Evolutionary conservation across 2,329 filamentous ascomycete genomes (phyloP), one percentile per base, ranked within the genome.

Genomic region (Tolypocladium inflatum): DNA sequence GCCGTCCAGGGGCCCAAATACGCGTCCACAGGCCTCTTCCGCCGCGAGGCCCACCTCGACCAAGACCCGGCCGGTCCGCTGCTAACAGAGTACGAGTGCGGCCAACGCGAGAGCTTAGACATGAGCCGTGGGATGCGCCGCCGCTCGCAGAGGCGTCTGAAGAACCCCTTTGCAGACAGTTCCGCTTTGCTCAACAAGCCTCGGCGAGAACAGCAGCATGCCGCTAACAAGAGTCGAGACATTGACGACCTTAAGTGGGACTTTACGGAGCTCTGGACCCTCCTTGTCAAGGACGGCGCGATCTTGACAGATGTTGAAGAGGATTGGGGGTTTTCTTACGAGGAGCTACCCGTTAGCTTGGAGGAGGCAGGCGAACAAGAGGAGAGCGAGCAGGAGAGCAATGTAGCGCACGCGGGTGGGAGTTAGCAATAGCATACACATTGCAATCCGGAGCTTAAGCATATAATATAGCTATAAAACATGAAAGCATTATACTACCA

Each of bases 1-100:
- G 80, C 76, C 6, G 74, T 85, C 2, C 79, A 87, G 63, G 84
- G 83, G 1, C 76, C 78, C 0, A 68, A 70, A 3, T 87, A 87
- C 63, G 60, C 70, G 1, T 62, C 68, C 2, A 76, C 78, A 0
- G 71, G 71, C 1, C 68, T 83, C 2, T 84, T 76, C 63, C 70
- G 77, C 4, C 64, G 59, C 6, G 78, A 83, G 7, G 76, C 76
- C 1, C 83, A 86, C 62, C 62, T 74, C 3, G 65, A 79, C 21
- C 66, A 69, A 2, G 74, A 83, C 48, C 71, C 73, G 0, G 58
- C 57, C 1, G 67, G 66, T 51, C 80, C 79, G 2, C 70, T 86
- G 6, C 63, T 81, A 8, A 74, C 76, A 2, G 62, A 67, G 7
- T 74, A 73, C 37, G 76, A 80, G 57, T 67, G 66, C 2, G 59